Evolutionary conservation across 2,329 filamentous ascomycete species (phyloP).

Genomic region (Diaporthe aspalathi): DNA sequence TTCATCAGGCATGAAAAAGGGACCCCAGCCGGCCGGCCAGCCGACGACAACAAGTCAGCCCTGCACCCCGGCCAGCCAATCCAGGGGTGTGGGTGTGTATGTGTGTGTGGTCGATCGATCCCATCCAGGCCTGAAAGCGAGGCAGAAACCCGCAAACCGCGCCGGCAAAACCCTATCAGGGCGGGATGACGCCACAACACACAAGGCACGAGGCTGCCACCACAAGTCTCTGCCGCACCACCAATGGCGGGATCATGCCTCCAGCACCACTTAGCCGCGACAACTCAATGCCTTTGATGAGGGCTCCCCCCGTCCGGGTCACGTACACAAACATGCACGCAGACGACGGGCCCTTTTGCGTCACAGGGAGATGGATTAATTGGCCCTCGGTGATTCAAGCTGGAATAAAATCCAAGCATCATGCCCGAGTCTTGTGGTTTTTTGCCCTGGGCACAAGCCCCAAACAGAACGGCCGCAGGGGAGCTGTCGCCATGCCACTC

Average conservation of each 20-base stretch:
- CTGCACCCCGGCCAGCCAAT: conserved; percentile 3
- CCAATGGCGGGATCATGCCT: conserved; percentile 26
- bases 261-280: conserved; percentile 7
- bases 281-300: conserved; percentile 27
- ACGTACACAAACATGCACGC: too few species aligned
- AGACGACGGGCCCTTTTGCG: neutral
- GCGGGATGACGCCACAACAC: conserved; percentile 19
- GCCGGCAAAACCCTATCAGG: conserved; percentile 23
- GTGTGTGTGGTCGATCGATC: too few species aligned
- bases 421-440: neutral
- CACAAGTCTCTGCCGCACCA: conserved; percentile 15
- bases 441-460: too few species aligned
- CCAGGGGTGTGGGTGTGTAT: too few species aligned
- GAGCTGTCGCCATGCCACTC: too few species aligned
- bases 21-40: neutral
- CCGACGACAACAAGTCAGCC: conserved; percentile 3
- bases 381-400: neutral
- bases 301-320: neutral
- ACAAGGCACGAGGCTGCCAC: conserved; percentile 11
- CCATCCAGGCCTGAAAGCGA: neutral
- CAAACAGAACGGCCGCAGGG: too few species aligned
- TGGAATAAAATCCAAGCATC: neutral
- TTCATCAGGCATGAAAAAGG: neutral
- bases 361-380: neutral
- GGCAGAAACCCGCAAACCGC: neutral